Conservation (phyloP, 768 basidiomycete species). For the Calocybe cyanea region DNA sequence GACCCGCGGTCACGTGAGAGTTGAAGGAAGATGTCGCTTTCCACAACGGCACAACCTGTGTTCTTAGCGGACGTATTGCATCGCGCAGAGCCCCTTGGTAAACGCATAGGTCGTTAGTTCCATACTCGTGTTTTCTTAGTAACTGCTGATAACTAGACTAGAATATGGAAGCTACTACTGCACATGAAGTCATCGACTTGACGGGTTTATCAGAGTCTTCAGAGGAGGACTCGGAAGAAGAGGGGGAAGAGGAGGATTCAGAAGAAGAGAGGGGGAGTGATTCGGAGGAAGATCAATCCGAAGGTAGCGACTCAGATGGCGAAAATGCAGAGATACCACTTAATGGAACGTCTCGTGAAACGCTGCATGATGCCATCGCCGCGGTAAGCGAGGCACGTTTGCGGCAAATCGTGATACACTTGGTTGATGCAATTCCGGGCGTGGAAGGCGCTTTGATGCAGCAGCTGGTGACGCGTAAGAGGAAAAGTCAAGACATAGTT, state of each 20-base stretch:
- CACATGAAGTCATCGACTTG: conserved; percentile 41
- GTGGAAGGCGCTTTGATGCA: conserved; percentile 39
- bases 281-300: conserved; percentile 17
- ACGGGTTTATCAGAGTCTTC: conserved; percentile 37
- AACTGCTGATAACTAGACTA: conserved; percentile 10
- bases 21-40: neutral
- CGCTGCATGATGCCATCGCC: conserved; percentile 39
- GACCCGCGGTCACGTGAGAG: conserved; percentile 16
- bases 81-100: conserved; percentile 4
- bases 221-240: conserved; percentile 20
- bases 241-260: conserved; percentile 15
- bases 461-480: conserved; percentile 39
- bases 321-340: conserved; percentile 26
- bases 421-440: conserved; percentile 36
- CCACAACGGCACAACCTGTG: neutral
- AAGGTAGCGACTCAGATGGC: conserved; percentile 28
- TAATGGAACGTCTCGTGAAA: conserved; percentile 36
- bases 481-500: conserved; percentile 30
- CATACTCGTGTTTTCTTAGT: neutral
- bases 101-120: conserved; percentile 6
- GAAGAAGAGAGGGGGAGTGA: conserved; percentile 22
- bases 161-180: conserved; percentile 22
- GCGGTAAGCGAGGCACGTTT: conserved; percentile 40
- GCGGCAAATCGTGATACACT: conserved; percentile 33
- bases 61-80: neutral